These are phyloP conservation scores for Shiraia sp. DNA, from an alignment of 2,329 filamentous ascomycete genomes.

Conservation along the genomic window DNA sequence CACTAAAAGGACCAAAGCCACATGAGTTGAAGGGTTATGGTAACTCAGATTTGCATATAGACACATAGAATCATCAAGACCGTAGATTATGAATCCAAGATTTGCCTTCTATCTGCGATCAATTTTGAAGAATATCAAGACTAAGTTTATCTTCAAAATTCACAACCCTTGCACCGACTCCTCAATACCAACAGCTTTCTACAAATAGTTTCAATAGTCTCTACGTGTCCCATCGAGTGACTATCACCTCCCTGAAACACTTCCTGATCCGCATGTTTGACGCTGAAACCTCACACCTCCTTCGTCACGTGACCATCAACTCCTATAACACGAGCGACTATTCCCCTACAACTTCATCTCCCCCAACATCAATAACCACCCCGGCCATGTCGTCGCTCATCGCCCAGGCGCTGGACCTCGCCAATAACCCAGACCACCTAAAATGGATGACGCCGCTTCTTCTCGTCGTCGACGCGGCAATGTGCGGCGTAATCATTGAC, in stretches of 20 bases:
- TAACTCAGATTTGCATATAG: too few relatives aligned
- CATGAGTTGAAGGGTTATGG: slow-evolving; percentile 24
- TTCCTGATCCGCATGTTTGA: neutral
- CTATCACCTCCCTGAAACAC: slow-evolving; percentile 2
- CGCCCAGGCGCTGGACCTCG: slow-evolving; percentile 42
- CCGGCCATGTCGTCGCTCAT: slow-evolving; percentile 38
- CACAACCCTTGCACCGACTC: too few relatives aligned
- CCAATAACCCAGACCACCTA: slow-evolving; percentile 59
- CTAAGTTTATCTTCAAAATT: too few relatives aligned
- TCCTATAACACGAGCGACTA: slow-evolving; percentile 13
- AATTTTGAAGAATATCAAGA: too few relatives aligned
- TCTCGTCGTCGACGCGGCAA: slow-evolving; percentile 68
- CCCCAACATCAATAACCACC: slow-evolving; percentile 7
- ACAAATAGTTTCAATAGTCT: too few relatives aligned
- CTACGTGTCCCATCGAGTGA: neutral
- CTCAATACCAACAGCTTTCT: too few relatives aligned
- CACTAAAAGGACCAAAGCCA: slow-evolving; percentile 30
- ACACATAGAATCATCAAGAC: too few relatives aligned
- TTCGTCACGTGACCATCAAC: neutral
- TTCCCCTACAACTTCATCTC: slow-evolving; percentile 6
- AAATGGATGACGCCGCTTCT: slow-evolving; percentile 69
- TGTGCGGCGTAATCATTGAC: slow-evolving; percentile 76
- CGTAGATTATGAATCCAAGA: too few relatives aligned
- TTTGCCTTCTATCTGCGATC: too few relatives aligned
- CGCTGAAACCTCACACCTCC: slow-evolving; percentile 14